Evolutionary conservation across 129 eudicot species (phyloP), one percentile per base, ranked within the genome.

Genomic region (Centrapalus pauciflorus): DNA sequence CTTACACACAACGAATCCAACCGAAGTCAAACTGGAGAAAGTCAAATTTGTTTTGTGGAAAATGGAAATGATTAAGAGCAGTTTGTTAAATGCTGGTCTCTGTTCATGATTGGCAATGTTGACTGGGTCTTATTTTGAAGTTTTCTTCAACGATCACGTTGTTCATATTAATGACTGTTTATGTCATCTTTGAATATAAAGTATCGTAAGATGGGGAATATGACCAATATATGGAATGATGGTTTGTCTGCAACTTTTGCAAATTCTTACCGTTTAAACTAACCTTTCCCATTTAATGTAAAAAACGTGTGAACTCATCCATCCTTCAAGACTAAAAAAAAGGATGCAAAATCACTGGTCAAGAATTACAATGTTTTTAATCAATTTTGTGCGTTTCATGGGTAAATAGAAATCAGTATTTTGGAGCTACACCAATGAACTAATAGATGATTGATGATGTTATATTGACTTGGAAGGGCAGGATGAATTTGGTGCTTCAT

Each of bases 21-120:
- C 3, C 32, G 17, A 68, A 55, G 73, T 68, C 64, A 68, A 67
- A 55, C 29, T 67, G 6, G 40, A 55, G 4, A 16, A 35, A 55
- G 55, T 68, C 64, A 14, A 64, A 27, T 11, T 38, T 55, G 55
- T 37, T 2, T 4, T 23, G 54, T 55, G 61, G 63, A 25, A 55
- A 29, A 40, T 55, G 61, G 63, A 25, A 55, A 29, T 14, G 26
- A 62, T 61, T 13, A 61, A 4, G 23, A 35, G 11, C 12, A 62
- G 33, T 62, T 24, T 38, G 67, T 24, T 35, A 52, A 63, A 20
- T 20, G 50, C 25, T 67, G 25, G 46, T 34, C 34, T 67, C 63
- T 67, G 63, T n/a, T 68, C 50, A 37, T 55, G 34, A 29, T 55
- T 25, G 62, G n/a, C 14, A 34, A 21, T 52, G 24, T 52, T 67